These are phyloP conservation scores for Candida oleophila DNA, from an alignment of 805 yeast species.

Conservation along the genomic window DNA sequence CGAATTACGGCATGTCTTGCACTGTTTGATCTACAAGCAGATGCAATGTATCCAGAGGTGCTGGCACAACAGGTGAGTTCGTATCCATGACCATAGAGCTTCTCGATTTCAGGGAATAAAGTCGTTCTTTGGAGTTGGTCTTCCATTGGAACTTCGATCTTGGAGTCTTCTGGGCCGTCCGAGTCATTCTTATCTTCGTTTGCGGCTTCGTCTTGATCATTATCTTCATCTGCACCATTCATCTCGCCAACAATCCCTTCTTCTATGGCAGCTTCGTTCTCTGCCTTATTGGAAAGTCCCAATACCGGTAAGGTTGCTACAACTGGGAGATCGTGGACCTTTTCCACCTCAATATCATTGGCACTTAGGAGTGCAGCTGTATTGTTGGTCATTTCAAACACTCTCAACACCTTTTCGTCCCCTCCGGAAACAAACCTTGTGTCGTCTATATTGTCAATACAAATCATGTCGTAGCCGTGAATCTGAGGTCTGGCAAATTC, in stretches of 20 bases:
- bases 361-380: constrained; percentile 61
- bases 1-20: constrained; percentile 84
- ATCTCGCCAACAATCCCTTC: constrained; percentile 12
- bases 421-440: constrained; percentile 86
- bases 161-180: constrained; percentile 17
- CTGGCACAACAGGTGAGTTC: constrained; percentile 81
- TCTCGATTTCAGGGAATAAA: constrained; percentile 92
- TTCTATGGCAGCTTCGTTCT: constrained; percentile 39
- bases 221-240: constrained; percentile 32
- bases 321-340: constrained; percentile 54
- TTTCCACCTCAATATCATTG: constrained; percentile 40
- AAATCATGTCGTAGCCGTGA: constrained; percentile 96
- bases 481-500: constrained; percentile 97
- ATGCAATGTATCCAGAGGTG: constrained; percentile 70
- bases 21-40: constrained; percentile 88
- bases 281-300: constrained; percentile 91
- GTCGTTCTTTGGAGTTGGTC: constrained; percentile 90
- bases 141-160: constrained; percentile 63
- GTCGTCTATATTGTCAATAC: constrained; percentile 59
- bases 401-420: constrained; percentile 89
- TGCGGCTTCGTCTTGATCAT: constrained; percentile 22
- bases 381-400: constrained; percentile 83
- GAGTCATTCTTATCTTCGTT: constrained; percentile 7
- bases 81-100: constrained; percentile 96
- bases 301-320: constrained; percentile 90